Evolutionary conservation across 768 basidiomycete species (phyloP).

Genomic region (Lepiota venenata): DNA sequence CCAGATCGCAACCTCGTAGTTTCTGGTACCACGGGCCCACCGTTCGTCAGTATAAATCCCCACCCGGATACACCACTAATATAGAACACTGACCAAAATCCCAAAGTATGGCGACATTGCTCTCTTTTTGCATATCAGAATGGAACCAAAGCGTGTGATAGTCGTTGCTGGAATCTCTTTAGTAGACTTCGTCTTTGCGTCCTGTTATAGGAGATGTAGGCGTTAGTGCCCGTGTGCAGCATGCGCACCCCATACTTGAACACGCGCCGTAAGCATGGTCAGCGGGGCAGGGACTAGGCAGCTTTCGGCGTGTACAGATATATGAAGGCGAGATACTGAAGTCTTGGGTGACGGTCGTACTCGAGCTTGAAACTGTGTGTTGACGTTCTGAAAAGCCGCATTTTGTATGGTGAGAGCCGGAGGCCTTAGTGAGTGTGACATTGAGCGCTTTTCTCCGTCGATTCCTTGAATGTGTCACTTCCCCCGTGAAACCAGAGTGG

Average conservation of each 20-base stretch:
- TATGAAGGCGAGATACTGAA: too few relatives aligned
- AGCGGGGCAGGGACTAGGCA: neutral
- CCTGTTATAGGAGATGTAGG: neutral
- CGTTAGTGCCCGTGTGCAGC: slow-evolving; percentile 1
- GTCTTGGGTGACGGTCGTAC: too few relatives aligned
- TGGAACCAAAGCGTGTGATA: neutral
- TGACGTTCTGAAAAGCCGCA: too few relatives aligned
- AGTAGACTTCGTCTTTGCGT: neutral
- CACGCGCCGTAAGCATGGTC: slow-evolving; percentile 1
- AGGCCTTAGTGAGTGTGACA: too few relatives aligned
- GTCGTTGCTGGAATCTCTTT: neutral
- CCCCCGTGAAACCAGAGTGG: too few relatives aligned
- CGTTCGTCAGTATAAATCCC: neutral
- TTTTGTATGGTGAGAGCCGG: too few relatives aligned
- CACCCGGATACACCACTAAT: neutral
- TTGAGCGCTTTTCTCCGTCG: too few relatives aligned
- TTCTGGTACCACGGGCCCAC: slow-evolving; percentile 23
- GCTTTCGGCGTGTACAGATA: neutral
- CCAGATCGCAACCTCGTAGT: slow-evolving; percentile 31
- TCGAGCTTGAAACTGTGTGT: neutral
- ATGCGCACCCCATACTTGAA: neutral
- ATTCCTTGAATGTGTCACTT: too few relatives aligned
- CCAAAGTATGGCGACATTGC: slow-evolving; percentile 38
- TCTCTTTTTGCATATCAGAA: neutral
- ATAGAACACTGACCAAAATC: slow-evolving; percentile 32